phyloP scores from a whole-genome alignment of 2,329 filamentous ascomycete species.

The Botrytis sinoallii region DNA sequence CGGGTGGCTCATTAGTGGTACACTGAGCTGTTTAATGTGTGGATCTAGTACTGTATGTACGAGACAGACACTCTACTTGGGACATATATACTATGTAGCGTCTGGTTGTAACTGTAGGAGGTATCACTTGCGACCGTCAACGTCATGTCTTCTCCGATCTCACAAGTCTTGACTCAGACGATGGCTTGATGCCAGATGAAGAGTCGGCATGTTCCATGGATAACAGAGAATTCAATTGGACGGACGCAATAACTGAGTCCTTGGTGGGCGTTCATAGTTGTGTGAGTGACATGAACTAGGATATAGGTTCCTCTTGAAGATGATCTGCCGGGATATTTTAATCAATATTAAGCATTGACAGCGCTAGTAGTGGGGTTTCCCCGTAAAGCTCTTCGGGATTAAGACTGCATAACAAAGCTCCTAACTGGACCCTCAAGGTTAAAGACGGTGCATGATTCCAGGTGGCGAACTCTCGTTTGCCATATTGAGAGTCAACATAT shows the following conservation, averaged over 20 bases:
- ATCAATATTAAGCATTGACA: neutral
- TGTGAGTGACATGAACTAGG: neutral
- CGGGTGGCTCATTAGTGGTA: neutral
- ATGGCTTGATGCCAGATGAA: neutral
- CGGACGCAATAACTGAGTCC: neutral
- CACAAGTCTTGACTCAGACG: neutral
- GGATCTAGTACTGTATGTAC: neutral
- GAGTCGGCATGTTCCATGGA: neutral
- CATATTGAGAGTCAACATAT: neutral
- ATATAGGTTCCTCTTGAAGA: neutral
- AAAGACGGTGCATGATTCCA: neutral
- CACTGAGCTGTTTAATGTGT: neutral
- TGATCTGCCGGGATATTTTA: conserved; percentile 7
- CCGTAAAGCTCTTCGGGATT: neutral
- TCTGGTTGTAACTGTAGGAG: neutral
- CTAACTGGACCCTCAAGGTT: neutral
- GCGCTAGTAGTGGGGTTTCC: neutral
- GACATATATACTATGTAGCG: neutral
- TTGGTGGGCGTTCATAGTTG: neutral
- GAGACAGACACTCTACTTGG: neutral
- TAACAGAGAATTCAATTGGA: neutral
- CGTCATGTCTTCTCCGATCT: neutral
- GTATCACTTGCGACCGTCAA: neutral
- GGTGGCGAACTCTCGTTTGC: neutral
- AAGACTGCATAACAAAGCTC: neutral